Evolutionary conservation across 495 filamentous ascomycete species (phyloP).

Genomic region (Cercophora samala): DNA sequence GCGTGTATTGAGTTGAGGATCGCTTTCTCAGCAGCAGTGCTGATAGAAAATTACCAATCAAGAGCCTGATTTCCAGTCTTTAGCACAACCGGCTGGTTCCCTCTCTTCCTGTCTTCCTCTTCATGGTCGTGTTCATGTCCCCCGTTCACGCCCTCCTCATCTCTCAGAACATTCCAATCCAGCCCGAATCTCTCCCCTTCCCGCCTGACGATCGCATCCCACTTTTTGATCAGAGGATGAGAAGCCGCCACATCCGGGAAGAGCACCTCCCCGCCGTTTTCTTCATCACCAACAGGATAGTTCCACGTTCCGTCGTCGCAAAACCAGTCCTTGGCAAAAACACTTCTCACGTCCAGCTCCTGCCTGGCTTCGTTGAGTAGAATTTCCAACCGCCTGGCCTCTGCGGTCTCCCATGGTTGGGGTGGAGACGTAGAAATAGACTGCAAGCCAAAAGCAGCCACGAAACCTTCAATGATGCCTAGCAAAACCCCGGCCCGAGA

Average conservation of each 20-base stretch:
- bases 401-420: conserved; percentile 6
- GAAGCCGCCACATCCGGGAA: conserved; percentile 50
- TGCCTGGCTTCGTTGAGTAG: conserved; percentile 52
- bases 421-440: conserved; percentile 27
- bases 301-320: conserved; percentile 59
- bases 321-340: conserved; percentile 64
- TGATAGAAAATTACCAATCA: not conserved
- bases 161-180: conserved; percentile 35
- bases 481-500: conserved; percentile 65
- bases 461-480: conserved; percentile 67
- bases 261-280: conserved; percentile 17
- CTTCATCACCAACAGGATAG: conserved; percentile 50
- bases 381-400: conserved; percentile 26
- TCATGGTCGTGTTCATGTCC: not conserved
- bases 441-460: conserved; percentile 15
- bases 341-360: conserved; percentile 57
- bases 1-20: no score
- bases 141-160: conserved; percentile 18
- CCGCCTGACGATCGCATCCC: conserved; percentile 44
- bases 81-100: not conserved
- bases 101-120: conserved; percentile 8
- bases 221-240: conserved; percentile 59
- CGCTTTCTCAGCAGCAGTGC: not conserved
- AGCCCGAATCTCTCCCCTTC: conserved; percentile 45
- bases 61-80: not conserved